These are phyloP conservation scores for Populus davidiana DNA, from an alignment of 345 rosid species.

Conservation along the genomic window DNA sequence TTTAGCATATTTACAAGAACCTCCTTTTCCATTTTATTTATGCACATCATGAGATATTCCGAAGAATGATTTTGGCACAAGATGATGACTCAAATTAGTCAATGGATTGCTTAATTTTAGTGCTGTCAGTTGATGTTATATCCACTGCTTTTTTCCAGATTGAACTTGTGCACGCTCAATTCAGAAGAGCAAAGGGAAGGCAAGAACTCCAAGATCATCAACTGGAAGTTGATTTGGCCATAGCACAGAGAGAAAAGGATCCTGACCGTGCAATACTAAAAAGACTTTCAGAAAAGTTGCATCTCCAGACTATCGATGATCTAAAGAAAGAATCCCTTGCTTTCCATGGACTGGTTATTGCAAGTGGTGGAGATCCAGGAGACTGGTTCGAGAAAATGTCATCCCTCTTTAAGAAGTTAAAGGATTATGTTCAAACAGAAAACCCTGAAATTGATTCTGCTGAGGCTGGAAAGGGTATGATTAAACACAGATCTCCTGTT, in stretches of 20 bases:
- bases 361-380: constrained; percentile 57
- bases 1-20: background rate
- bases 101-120: background rate
- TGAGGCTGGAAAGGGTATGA: constrained; percentile 38
- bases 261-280: constrained; percentile 55
- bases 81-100: background rate
- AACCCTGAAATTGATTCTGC: constrained; percentile 52
- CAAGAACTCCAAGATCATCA: constrained; percentile 58
- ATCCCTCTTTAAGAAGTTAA: constrained; percentile 68
- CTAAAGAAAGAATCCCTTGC: constrained; percentile 77
- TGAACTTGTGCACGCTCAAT: constrained; percentile 83
- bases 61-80: background rate
- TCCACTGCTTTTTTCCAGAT: constrained; percentile 37
- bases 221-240: constrained; percentile 63
- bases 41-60: background rate
- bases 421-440: constrained; percentile 49
- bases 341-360: constrained; percentile 65
- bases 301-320: constrained; percentile 71
- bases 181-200: constrained; percentile 72
- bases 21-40: background rate
- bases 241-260: constrained; percentile 51
- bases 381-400: constrained; percentile 60
- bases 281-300: constrained; percentile 78
- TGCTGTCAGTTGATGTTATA: background rate
- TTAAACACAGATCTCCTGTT: constrained; percentile 85